A percentile compares a stretch with the other conserved stretches of the same genome.
These are phyloP conservation scores for Daedaleopsis nitida DNA, from an alignment of 768 basidiomycete genomes.

Conservation along the genomic window DNA sequence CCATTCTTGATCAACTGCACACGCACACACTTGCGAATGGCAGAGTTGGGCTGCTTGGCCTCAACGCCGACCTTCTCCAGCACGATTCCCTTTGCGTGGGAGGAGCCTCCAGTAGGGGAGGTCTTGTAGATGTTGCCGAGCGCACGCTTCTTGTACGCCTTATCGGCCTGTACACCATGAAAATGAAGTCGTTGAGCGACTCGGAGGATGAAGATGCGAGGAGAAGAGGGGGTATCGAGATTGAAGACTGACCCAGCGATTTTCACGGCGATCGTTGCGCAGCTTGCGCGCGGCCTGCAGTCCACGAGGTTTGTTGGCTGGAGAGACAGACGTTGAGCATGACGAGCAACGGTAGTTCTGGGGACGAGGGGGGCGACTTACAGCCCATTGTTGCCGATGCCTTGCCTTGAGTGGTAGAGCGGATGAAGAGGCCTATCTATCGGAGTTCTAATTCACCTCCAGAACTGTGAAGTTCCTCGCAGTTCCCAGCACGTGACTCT, in stretches of 20 bases:
- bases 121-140: conserved; percentile 99
- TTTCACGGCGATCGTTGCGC: conserved; percentile 88
- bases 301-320: conserved; percentile 99
- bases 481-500: conserved; percentile 25
- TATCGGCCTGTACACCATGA: conserved; percentile 76
- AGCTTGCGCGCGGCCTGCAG: conserved; percentile 99
- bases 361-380: conserved; percentile 46
- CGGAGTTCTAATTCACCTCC: conserved; percentile 24
- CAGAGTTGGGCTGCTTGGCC: conserved; percentile 99
- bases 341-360: not conserved
- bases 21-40: conserved; percentile 99
- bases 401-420: conserved; percentile 39
- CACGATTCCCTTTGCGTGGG: conserved; percentile 99
- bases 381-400: conserved; percentile 80
- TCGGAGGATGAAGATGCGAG: not conserved
- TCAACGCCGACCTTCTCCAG: conserved; percentile 99
- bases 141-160: conserved; percentile 98
- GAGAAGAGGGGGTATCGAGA: conserved; percentile 18
- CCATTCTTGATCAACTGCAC: conserved; percentile 99
- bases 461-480: conserved; percentile 46
- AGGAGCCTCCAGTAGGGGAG: conserved; percentile 98
- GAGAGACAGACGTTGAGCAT: conserved; percentile 15
- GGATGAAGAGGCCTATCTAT: conserved; percentile 27
- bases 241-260: conserved; percentile 82
- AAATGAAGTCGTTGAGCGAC: not conserved